Conservation (phyloP, 2,329 filamentous ascomycete species). For the Boeremia exigua region DNA sequence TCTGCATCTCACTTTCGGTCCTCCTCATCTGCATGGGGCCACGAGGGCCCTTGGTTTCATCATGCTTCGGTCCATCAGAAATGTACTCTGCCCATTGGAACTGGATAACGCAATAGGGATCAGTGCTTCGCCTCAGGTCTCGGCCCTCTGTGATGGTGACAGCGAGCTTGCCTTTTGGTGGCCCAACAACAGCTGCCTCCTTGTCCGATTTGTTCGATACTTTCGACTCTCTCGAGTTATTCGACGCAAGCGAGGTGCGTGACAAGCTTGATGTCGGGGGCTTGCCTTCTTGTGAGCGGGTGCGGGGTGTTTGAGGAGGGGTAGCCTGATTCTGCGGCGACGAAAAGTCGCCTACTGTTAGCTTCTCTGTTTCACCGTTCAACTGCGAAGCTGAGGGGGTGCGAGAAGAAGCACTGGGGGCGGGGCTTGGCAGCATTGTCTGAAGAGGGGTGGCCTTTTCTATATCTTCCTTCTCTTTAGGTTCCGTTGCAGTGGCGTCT, state of each 20-base stretch:
- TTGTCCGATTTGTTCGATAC: constrained; percentile 38
- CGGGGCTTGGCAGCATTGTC: constrained; percentile 60
- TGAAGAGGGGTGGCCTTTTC: constrained; percentile 44
- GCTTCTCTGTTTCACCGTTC: constrained; percentile 76
- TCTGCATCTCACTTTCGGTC: constrained; percentile 80
- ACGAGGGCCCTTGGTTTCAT: constrained; percentile 52
- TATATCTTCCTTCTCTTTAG: constrained; percentile 29
- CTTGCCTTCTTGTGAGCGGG: constrained; percentile 72
- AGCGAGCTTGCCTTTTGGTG: constrained; percentile 83
- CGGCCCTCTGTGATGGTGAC: constrained; percentile 88
- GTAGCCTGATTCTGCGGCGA: constrained; percentile 79
- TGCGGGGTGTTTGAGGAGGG: constrained; percentile 86
- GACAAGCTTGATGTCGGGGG: constrained; percentile 53
- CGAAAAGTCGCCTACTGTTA: constrained; percentile 78
- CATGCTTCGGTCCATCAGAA: constrained; percentile 78
- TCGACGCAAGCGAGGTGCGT: constrained; percentile 57
- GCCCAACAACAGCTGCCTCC: constrained; percentile 67
- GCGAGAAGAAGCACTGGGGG: constrained; percentile 55
- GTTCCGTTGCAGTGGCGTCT: constrained; percentile 18
- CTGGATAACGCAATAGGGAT: constrained; percentile 95
- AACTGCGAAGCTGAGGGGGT: constrained; percentile 64
- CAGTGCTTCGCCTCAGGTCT: constrained; percentile 78
- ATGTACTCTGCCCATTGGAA: constrained; percentile 98
- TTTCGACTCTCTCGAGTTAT: constrained; percentile 41
- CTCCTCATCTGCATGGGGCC: constrained; percentile 62